A percentile compares a stretch with the other conserved stretches of the same genome.
These are phyloP conservation scores for Climacium dendroides DNA, from an alignment of 225 moss, liverwort and hornwort species.

Conservation along the genomic window DNA sequence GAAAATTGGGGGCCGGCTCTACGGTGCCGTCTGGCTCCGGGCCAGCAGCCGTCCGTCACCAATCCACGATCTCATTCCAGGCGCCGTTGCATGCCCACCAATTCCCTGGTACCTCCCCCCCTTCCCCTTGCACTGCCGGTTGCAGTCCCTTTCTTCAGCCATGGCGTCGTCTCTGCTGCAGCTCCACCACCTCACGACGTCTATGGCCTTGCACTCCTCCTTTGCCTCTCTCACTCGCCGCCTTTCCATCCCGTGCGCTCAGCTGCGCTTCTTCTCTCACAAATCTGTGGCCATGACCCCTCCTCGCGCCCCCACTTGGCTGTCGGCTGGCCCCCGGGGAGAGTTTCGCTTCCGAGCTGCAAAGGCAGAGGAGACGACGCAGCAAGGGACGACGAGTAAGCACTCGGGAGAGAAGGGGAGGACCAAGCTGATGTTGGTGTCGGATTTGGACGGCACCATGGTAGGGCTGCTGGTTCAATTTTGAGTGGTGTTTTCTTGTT, in stretches of 20 bases:
- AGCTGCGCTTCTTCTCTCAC: not conserved
- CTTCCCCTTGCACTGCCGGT: not conserved
- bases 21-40: too few relatives aligned
- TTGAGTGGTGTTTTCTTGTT: not conserved
- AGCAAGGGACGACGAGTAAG: not conserved
- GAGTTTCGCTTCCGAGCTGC: constrained; percentile 13
- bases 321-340: not conserved
- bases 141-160: not conserved
- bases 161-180: constrained; percentile 13
- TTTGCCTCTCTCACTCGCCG: not conserved
- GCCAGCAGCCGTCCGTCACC: too few relatives aligned
- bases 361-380: not conserved
- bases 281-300: not conserved
- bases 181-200: not conserved
- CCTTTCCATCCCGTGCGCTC: not conserved
- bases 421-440: constrained; percentile 33
- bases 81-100: not conserved
- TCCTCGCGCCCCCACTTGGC: not conserved
- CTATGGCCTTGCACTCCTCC: not conserved
- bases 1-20: too few relatives aligned
- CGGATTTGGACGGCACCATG: constrained; percentile 47
- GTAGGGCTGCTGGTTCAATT: not conserved
- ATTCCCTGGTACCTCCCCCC: not conserved
- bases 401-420: not conserved
- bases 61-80: not conserved